Conservation (phyloP, 208 protist genomes). For the Leishmania aethiopica region DNA sequence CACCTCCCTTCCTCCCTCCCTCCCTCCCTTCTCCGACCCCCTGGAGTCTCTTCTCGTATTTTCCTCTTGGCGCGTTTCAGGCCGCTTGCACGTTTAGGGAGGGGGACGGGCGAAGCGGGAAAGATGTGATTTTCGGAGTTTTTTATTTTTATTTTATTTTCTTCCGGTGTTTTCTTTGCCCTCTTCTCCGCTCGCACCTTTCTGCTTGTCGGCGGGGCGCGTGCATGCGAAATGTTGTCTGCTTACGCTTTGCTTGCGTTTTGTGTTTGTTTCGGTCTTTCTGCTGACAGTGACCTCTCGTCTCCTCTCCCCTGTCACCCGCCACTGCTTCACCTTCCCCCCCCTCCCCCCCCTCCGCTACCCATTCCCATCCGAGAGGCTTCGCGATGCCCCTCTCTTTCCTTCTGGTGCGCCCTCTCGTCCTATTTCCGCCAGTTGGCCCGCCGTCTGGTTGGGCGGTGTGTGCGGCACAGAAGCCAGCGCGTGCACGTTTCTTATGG, state of each 20-base stretch:
- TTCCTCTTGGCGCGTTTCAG: neutral
- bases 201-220: neutral
- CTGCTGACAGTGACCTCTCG: neutral
- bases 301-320: neutral
- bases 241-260: neutral
- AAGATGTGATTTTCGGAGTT: too few relatives aligned
- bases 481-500: neutral
- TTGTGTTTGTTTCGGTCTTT: neutral
- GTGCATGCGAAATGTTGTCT: slow-evolving; percentile 5
- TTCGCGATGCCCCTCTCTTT: neutral
- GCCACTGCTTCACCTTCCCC: neutral
- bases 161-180: neutral
- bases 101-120: too few relatives aligned
- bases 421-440: neutral
- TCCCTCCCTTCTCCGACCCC: neutral
- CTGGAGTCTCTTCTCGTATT: neutral
- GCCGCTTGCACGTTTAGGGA: neutral
- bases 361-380: neutral
- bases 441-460: neutral
- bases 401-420: neutral
- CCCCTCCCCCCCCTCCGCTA: neutral
- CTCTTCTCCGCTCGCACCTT: neutral
- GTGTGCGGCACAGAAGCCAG: neutral
- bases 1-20: neutral
- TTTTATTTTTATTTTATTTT: neutral